Evolutionary conservation across 1,284 basidiomycete species (phyloP).

Genomic region (Tetrapyrgos nigripes): DNA sequence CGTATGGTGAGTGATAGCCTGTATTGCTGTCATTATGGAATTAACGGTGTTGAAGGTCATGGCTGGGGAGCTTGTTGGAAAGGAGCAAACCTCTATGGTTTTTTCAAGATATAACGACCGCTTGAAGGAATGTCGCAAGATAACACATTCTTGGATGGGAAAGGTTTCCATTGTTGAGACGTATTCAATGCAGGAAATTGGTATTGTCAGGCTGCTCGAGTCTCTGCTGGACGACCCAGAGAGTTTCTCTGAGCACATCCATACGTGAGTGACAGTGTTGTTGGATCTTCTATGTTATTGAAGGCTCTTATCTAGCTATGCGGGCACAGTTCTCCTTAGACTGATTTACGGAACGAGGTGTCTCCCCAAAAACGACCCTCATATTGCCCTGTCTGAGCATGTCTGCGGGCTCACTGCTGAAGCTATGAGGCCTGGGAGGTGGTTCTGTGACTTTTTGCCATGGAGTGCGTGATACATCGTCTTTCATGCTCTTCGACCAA

Average conservation of each 20-base stretch:
- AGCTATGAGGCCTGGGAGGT: background rate
- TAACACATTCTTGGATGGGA: background rate
- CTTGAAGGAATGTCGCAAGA: background rate
- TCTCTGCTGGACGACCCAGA: background rate
- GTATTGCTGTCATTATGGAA: background rate
- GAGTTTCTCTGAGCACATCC: background rate
- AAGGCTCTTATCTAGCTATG: background rate
- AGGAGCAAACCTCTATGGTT: background rate
- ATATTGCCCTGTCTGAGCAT: background rate
- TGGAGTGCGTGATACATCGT: background rate
- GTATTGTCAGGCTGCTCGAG: background rate
- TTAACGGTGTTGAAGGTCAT: background rate
- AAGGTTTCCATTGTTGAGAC: background rate
- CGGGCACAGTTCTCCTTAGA: background rate
- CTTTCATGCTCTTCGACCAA: no score
- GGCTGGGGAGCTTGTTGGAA: background rate
- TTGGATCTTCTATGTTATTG: background rate
- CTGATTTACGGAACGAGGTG: background rate
- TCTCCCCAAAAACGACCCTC: background rate
- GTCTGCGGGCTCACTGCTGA: background rate
- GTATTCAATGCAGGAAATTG: background rate
- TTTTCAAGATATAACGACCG: background rate
- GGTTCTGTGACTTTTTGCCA: background rate
- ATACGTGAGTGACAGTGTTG: background rate
- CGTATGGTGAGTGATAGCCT: background rate